Base-by-base conservation (phyloP, 2,329 filamentous ascomycete genomes). In the Pseudogymnoascus sp. region DNA sequence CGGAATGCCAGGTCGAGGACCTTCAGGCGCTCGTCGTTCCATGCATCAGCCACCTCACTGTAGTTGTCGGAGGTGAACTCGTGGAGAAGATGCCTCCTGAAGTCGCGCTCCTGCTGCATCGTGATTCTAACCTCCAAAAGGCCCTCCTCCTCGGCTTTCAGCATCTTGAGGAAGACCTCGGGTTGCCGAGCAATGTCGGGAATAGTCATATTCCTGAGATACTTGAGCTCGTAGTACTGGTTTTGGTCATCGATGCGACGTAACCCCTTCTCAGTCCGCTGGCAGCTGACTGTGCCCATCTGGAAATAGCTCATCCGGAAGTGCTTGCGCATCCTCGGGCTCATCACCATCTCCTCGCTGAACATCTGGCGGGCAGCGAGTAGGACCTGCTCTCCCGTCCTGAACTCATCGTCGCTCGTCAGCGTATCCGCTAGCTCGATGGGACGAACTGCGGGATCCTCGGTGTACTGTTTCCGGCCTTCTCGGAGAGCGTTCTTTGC, bases 201-300 rank as follows among this genome's bases (percentile, higher is more conserved):
- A 65, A 97, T 89, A 7, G 90, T 90, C 75, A 97, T 93, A 70
- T 95, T 92, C 67, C 91, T 87, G 19, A 99, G 82, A 70, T 99
- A 99, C 76, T 99, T 96, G 79, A 99, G 91, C 75, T 97, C 95
- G 73, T 97, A 97, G 75, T 96, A 97, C 0, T 92, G 91, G 71
- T 97, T 93, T 23, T 95, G 87, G 66, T 97, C 93, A 70, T 96
- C 93, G 69, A 99, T 97, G 72, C 91, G 90, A 64, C 90, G 89
- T 62, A 97, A 79, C 29, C 95, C 95, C 76, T 97, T 99, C 65
- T 97, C 93, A 0, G 95, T 99, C 63, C 95, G 87, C 66, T 85
- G 86, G 74, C 93, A 96, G 77, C 93, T 92, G 65, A 99, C 87
- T 63, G 90, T 83, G 23, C 92, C 91, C 68, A 88, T 88, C 72